phyloP scores from a whole-genome alignment of 1,139 yeast species.

The Magnusiomyces suaveolens region DNA sequence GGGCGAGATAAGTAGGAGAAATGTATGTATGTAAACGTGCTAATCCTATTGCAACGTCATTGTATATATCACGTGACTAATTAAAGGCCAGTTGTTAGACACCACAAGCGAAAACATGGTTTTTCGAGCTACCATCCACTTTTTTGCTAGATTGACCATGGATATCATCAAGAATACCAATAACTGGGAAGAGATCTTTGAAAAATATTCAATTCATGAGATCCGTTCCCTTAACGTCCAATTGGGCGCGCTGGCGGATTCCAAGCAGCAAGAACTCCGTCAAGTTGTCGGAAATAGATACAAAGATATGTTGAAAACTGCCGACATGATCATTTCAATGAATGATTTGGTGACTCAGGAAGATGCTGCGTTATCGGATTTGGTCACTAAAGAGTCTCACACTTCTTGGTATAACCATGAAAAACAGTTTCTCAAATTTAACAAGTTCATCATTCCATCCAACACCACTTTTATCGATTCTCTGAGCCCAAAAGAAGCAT shows the following conservation, averaged over 20 bases:
- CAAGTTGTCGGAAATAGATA: constrained; percentile 55
- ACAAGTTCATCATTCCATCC: neutral
- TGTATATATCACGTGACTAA: no score
- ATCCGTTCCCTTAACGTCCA: constrained; percentile 20
- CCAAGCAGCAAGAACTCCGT: constrained; percentile 41
- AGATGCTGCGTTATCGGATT: constrained; percentile 20
- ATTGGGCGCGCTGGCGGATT: constrained; percentile 19
- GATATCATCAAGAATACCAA: neutral
- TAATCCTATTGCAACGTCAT: no score
- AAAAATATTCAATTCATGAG: constrained; percentile 21
- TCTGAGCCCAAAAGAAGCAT: neutral
- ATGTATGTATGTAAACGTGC: no score
- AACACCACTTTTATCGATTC: neutral
- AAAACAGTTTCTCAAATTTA: neutral
- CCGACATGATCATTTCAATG: constrained; percentile 57
- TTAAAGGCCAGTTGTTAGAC: no score
- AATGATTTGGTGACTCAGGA: constrained; percentile 32
- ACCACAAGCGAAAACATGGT: no score
- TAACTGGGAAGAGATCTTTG: constrained; percentile 25
- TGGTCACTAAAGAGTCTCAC: constrained; percentile 17
- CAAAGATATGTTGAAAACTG: constrained; percentile 56
- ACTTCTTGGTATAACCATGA: constrained; percentile 17
- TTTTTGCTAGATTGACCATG: no score
- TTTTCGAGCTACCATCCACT: no score
- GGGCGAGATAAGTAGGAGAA: no score